Evolutionary conservation across 2,329 filamentous ascomycete species (phyloP), one percentile per base, ranked within the genome.

Genomic region (Diaporthe humulicola): DNA sequence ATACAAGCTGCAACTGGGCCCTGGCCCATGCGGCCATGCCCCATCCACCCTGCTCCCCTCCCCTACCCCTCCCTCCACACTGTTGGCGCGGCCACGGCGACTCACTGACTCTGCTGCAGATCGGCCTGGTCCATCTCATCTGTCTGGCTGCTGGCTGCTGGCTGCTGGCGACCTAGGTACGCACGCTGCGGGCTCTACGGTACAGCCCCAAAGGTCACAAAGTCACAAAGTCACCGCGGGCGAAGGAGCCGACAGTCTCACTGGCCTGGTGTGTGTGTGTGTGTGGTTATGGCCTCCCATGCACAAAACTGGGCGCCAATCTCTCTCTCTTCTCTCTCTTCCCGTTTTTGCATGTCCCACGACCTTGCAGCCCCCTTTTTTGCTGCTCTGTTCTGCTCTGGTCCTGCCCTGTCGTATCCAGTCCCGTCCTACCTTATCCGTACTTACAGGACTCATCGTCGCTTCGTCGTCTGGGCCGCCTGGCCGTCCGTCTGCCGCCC

Each of bases 271-370:
- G 17, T 67, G 61, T n/a, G 60, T 50, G 17, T 48, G 17, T 48
- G 17, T 48, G 42, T 7, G 8, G 8, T 50, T 25, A 67, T 52
- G 45, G 45, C 48, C 64, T 54, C 45, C 64, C 64, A 69, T 69
- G 64, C 64, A 72, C 57, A 72, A 72, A 72, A 72, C 57, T 64
- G 70, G 70, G 57, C 57, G 70, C 70, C 60, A 72, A 64, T 64
- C 57, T 72, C 57, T 72, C 58, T 36, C 57, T 3, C 38, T 42
- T 9, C 45, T 50, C 45, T 50, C 19, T 50, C 48, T 72, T 60
- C 57, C 56, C 17, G 38, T 64, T 64, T 54, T 64, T 48, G 70
- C 57, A 36, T 36, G 56, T 71, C 38, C 56, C 8, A 48, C 48
- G 45, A 71, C 56, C 70, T 71, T 38, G 57, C 57, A 61, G 70